These are phyloP conservation scores for Fusarium siculi DNA, from an alignment of 2,329 filamentous ascomycete genomes.

Conservation along the genomic window DNA sequence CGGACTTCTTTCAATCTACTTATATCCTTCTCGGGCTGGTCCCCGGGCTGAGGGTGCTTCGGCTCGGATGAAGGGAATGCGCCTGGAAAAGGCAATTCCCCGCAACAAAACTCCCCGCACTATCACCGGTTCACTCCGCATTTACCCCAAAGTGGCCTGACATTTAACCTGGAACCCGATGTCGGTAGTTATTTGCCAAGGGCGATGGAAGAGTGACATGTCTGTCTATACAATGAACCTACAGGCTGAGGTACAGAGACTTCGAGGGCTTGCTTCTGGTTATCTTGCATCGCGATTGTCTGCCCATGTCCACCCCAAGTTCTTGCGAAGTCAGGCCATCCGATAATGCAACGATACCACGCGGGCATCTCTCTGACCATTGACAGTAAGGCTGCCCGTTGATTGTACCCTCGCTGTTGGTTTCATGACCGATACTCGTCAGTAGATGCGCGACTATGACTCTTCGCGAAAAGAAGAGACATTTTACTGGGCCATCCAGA, in stretches of 20 bases:
- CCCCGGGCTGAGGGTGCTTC: slow-evolving; percentile 24
- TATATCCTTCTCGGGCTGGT: slow-evolving; percentile 20
- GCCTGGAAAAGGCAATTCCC: slow-evolving; percentile 21
- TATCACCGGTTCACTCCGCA: neutral
- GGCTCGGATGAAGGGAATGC: slow-evolving; percentile 33
- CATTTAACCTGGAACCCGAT: neutral
- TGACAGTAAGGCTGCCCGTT: neutral
- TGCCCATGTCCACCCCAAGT: neutral
- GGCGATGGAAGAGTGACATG: neutral
- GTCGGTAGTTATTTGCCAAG: slow-evolving; percentile 10
- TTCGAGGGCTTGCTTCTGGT: neutral
- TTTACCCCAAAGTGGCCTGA: slow-evolving; percentile 30
- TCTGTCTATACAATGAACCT: neutral
- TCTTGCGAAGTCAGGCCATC: neutral
- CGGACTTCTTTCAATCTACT: neutral
- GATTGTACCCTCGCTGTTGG: neutral
- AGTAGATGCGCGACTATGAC: neutral
- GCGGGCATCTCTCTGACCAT: too few species aligned
- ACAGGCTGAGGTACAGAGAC: neutral
- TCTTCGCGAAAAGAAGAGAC: neutral
- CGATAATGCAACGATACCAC: neutral
- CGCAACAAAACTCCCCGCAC: slow-evolving; percentile 19
- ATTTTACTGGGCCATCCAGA: fast-evolving
- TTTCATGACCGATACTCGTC: neutral
- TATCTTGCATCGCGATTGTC: neutral